Evolutionary conservation across 2,329 filamentous ascomycete genomes (phyloP), one percentile per base, ranked within the genome.

Genomic region (Biscogniauxia sp.): DNA sequence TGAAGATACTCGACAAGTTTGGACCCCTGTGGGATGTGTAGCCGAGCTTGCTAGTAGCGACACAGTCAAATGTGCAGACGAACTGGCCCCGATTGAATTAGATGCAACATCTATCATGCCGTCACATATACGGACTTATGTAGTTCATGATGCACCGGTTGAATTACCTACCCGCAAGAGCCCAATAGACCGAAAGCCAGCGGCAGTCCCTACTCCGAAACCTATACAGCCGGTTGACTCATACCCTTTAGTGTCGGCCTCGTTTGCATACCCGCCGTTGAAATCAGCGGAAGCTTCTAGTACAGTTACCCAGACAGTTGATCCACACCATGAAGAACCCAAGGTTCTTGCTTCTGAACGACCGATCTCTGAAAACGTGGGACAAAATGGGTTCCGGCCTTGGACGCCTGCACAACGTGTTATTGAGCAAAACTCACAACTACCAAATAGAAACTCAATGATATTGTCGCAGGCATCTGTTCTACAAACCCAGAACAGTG

Each of bases 31-130:
- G 26, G 70, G 72, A n/a, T 61, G 63, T 19, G 61, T 73, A 25
- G 66, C 72, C 20, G 72, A 74, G 60, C 63, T 74, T 17, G 68
- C 70, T 28, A 71, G 63, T 20, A 55, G 62, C 28, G 68, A 73
- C 20, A 73, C 72, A 0, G 57, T 61, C 26, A 72, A 70, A 58
- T 73, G 72, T 51, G 72, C 72, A 15, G 72, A 73, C 49, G 72
- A 74, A 56, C 59, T 74, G 25, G 72, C 72, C 20, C 72, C 72
- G 7, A 58, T 73, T 26, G 72, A 74, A 59, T 53, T 74, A 32
- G 72, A 74, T 54, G 69, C 68, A 37, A 65, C 65, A 1, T 66
- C 67, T 45, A 59, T 61, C 13, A 50, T 23, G 2, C 57, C 61
- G 20, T 51, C 56, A 6, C 49, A 58, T 17, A 60, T 62, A 19